These are phyloP conservation scores for Ceratobasidium sp. DNA, from an alignment of 1,284 basidiomycete species.

Conservation along the genomic window DNA sequence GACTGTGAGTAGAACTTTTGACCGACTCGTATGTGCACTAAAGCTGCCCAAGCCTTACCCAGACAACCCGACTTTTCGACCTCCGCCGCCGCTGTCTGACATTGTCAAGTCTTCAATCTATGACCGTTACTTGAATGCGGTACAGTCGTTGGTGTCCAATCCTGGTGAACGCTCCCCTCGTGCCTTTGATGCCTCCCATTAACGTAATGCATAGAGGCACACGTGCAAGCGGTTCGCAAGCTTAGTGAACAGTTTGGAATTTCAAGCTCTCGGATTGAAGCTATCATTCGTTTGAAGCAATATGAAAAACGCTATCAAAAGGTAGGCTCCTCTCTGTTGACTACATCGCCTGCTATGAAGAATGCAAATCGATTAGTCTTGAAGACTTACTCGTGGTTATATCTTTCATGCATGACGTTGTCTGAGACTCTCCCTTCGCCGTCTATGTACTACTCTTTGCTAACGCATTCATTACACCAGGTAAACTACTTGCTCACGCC, in stretches of 20 bases:
- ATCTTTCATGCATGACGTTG: constrained; percentile 50
- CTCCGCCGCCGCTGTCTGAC: constrained; percentile 75
- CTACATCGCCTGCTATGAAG: constrained; percentile 37
- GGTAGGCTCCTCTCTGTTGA: constrained; percentile 56
- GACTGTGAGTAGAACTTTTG: background rate
- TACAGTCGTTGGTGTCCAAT: constrained; percentile 53
- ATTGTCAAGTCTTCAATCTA: constrained; percentile 52
- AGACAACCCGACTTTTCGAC: constrained; percentile 78
- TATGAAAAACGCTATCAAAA: constrained; percentile 71
- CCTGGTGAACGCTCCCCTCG: background rate
- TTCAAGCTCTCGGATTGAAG: constrained; percentile 76
- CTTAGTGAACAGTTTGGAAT: constrained; percentile 67
- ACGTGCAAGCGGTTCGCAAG: constrained; percentile 62
- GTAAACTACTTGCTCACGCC: background rate
- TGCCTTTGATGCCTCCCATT: background rate
- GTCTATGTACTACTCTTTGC: background rate
- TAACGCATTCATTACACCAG: constrained; percentile 1
- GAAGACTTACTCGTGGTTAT: constrained; percentile 76
- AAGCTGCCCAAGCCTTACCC: constrained; percentile 67
- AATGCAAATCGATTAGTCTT: constrained; percentile 81
- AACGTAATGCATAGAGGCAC: constrained; percentile 53
- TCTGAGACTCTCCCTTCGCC: background rate
- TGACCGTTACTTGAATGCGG: constrained; percentile 58
- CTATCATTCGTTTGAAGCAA: constrained; percentile 78
- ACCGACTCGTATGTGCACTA: background rate